phyloP scores from a whole-genome alignment of 352 stramenopile species.

The Globisporangium nodosum region DNA sequence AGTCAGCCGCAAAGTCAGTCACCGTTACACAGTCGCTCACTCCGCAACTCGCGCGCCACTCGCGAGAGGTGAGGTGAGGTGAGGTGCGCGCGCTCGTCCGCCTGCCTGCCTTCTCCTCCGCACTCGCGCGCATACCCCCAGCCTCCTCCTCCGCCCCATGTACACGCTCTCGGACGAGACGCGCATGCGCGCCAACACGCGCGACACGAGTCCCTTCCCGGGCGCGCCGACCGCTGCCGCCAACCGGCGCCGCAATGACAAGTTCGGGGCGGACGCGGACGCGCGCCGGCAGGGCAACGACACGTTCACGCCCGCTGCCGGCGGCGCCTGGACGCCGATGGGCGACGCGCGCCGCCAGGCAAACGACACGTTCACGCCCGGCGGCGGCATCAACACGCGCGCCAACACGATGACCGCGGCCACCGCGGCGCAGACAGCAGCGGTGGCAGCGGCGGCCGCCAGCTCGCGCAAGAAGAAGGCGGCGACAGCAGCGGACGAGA shows the following conservation, averaged over 20 bases:
- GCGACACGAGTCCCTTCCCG: conserved; percentile 12
- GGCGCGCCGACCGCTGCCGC: neutral
- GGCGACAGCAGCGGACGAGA: neutral
- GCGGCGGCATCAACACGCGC: neutral
- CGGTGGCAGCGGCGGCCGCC: neutral
- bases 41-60: neutral
- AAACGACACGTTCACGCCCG: conserved; percentile 13
- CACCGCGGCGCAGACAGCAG: neutral
- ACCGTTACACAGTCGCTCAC: too few relatives aligned
- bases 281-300: conserved; percentile 9
- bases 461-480: conserved; percentile 8
- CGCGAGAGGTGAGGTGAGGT: too few relatives aligned
- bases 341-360: neutral
- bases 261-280: neutral
- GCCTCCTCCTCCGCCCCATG: neutral
- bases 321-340: neutral
- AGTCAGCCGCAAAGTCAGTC: too few relatives aligned
- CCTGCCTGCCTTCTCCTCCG: too few relatives aligned
- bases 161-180: conserved; percentile 13
- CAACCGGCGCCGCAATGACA: neutral
- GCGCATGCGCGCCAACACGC: conserved; percentile 7
- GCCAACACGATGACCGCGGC: conserved; percentile 3
- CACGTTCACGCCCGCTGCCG: conserved; percentile 8
- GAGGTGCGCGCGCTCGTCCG: too few relatives aligned
- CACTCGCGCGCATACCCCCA: too few relatives aligned